Evolutionary conservation across 2,329 filamentous ascomycete species (phyloP).

Genomic region (Cercospora janseana): DNA sequence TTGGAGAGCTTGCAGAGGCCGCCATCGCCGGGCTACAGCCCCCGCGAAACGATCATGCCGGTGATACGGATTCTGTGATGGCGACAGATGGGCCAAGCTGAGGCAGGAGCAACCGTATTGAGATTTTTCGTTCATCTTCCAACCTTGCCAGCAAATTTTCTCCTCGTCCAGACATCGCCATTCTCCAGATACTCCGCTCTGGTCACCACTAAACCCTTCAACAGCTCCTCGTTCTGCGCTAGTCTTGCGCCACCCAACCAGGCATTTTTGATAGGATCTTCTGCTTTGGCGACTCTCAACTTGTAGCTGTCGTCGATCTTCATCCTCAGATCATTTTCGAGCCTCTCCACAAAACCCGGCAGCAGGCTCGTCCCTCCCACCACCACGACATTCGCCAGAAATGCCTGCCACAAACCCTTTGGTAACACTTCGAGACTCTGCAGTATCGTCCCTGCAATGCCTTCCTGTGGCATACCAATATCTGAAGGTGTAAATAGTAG

Average conservation of each 20-base stretch:
- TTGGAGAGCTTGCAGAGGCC: slow-evolving; percentile 26
- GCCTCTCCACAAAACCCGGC: slow-evolving; percentile 74
- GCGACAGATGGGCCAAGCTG: slow-evolving; percentile 15
- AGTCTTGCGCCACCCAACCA: slow-evolving; percentile 84
- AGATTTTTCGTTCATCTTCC: slow-evolving; percentile 21
- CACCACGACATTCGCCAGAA: slow-evolving; percentile 83
- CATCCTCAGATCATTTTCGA: slow-evolving; percentile 46
- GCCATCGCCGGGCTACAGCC: slow-evolving; percentile 18
- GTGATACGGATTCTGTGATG: slow-evolving; percentile 6
- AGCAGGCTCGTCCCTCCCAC: slow-evolving; percentile 83
- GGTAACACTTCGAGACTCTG: slow-evolving; percentile 74
- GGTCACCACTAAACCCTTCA: slow-evolving; percentile 71
- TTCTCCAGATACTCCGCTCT: slow-evolving; percentile 88
- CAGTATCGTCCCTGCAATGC: slow-evolving; percentile 77
- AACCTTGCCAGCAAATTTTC: slow-evolving; percentile 37
- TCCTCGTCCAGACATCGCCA: slow-evolving; percentile 51
- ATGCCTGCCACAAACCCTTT: slow-evolving; percentile 75
- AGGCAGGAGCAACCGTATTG: neutral
- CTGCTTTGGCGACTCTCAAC: slow-evolving; percentile 68
- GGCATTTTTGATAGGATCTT: slow-evolving; percentile 73
- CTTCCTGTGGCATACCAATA: slow-evolving; percentile 78
- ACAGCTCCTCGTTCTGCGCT: slow-evolving; percentile 62
- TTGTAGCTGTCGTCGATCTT: slow-evolving; percentile 64
- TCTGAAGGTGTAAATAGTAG: slow-evolving; percentile 83
- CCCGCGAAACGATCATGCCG: neutral